Conservation (phyloP, 495 filamentous ascomycete species). For the Letharia lupina region DNA sequence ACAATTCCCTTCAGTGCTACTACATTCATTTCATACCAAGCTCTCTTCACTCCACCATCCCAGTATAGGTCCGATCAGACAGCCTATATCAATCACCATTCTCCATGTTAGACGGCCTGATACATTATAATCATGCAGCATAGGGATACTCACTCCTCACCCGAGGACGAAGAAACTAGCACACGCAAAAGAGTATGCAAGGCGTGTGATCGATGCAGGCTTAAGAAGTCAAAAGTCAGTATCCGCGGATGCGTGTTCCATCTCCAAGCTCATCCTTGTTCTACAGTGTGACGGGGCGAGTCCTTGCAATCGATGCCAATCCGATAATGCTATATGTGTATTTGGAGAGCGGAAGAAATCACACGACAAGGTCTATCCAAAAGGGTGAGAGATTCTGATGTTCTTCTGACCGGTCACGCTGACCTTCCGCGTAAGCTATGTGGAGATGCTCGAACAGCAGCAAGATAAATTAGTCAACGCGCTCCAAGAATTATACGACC, state of each 20-base stretch:
- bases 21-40: not conserved
- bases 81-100: not conserved
- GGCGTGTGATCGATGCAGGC: slow-evolving; percentile 54
- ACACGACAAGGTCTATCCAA: slow-evolving; percentile 56
- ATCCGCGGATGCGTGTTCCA: not conserved
- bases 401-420: slow-evolving; percentile 1
- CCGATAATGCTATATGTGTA: slow-evolving; percentile 53
- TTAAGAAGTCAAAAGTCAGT: slow-evolving; percentile 59
- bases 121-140: not conserved
- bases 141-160: not conserved
- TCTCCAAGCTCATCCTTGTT: slow-evolving; percentile 17
- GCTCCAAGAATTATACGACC: slow-evolving; percentile 53
- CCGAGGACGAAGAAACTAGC: slow-evolving; percentile 9
- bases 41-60: not conserved
- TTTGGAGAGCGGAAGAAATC: slow-evolving; percentile 56
- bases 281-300: slow-evolving; percentile 52
- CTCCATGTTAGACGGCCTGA: not conserved
- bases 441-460: slow-evolving; percentile 66
- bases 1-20: not conserved
- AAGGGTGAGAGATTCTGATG: slow-evolving; percentile 41
- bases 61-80: not conserved
- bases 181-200: slow-evolving; percentile 52
- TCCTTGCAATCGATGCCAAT: slow-evolving; percentile 51
- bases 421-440: slow-evolving; percentile 40
- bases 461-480: slow-evolving; percentile 54